Conservation (phyloP, 1,139 yeast species). For the Lodderomyces orthopsilosis region DNA sequence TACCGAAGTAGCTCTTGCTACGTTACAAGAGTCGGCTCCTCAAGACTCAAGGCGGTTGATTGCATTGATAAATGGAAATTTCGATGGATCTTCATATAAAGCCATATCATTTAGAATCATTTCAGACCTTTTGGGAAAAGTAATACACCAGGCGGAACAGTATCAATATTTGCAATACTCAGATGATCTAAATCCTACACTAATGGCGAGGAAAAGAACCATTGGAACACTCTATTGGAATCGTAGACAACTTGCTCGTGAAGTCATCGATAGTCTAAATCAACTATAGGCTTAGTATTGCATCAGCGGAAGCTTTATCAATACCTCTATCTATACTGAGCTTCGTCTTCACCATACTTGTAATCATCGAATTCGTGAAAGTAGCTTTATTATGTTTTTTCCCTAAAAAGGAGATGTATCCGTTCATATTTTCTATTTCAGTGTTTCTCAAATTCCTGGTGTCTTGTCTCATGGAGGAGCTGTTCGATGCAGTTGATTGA, state of each 20-base stretch:
- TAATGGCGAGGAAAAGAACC: constrained; percentile 16
- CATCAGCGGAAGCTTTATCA: constrained; percentile 21
- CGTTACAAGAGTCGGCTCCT: constrained; percentile 46
- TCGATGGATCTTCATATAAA: constrained; percentile 45
- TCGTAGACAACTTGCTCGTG: constrained; percentile 22
- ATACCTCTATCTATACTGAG: constrained; percentile 30
- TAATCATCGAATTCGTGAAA: constrained; percentile 47
- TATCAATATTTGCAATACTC: constrained; percentile 17
- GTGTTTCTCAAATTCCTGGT: constrained; percentile 57
- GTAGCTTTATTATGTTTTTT: constrained; percentile 35
- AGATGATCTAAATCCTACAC: constrained; percentile 15
- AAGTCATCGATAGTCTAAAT: constrained; percentile 2
- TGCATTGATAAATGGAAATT: constrained; percentile 36
- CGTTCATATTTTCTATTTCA: constrained; percentile 80
- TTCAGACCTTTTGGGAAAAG: constrained; percentile 29
- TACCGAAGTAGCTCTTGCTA: constrained; percentile 72
- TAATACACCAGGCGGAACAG: constrained; percentile 22
- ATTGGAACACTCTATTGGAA: constrained; percentile 26
- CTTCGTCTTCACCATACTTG: constrained; percentile 48
- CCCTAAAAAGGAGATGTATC: constrained; percentile 60
- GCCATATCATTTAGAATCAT: constrained; percentile 27
- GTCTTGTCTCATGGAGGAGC: constrained; percentile 89
- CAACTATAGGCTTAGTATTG: constrained; percentile 3
- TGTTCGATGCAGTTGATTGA: constrained; percentile 52
- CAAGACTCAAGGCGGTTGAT: constrained; percentile 25